Evolutionary conservation across 108 stramenopile genomes (phyloP).

Genomic region (Fistulifera solaris): DNA sequence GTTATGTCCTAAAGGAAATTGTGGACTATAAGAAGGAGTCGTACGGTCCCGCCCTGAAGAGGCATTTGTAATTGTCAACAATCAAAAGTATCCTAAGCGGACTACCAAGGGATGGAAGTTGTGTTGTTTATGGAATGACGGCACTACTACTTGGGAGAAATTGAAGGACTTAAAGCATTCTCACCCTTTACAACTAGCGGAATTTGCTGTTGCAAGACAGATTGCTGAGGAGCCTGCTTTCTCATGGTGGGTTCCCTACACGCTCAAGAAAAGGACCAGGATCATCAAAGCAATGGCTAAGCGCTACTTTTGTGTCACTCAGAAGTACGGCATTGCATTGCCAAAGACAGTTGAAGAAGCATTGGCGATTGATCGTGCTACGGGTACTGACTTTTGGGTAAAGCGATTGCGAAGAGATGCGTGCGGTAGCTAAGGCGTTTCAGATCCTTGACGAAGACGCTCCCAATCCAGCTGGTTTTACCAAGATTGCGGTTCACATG

Average conservation of each 20-base stretch:
- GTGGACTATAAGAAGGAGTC: slow-evolving; percentile 18
- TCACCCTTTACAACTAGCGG: slow-evolving; percentile 23
- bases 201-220: slow-evolving; percentile 21
- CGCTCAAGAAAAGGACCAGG: slow-evolving; percentile 12
- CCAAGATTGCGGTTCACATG: slow-evolving; percentile 11
- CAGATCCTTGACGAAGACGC: slow-evolving; percentile 16
- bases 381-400: slow-evolving; percentile 30
- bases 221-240: slow-evolving; percentile 15
- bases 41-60: neutral
- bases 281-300: slow-evolving; percentile 11
- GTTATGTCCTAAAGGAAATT: slow-evolving; percentile 14
- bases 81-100: neutral
- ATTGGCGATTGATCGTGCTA: slow-evolving; percentile 25
- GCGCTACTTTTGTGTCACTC: neutral
- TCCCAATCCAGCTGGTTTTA: slow-evolving; percentile 3
- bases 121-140: slow-evolving; percentile 18
- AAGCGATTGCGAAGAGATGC: slow-evolving; percentile 47
- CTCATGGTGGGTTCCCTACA: slow-evolving; percentile 26
- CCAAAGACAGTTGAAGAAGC: slow-evolving; percentile 29
- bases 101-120: slow-evolving; percentile 32
- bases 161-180: slow-evolving; percentile 20
- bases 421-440: slow-evolving; percentile 29
- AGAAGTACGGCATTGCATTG: slow-evolving; percentile 16
- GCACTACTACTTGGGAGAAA: slow-evolving; percentile 10
- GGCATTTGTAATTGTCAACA: neutral